phyloP scores from a whole-genome alignment of 176 grass and related monocot species.

The Hordeum vulgare region DNA sequence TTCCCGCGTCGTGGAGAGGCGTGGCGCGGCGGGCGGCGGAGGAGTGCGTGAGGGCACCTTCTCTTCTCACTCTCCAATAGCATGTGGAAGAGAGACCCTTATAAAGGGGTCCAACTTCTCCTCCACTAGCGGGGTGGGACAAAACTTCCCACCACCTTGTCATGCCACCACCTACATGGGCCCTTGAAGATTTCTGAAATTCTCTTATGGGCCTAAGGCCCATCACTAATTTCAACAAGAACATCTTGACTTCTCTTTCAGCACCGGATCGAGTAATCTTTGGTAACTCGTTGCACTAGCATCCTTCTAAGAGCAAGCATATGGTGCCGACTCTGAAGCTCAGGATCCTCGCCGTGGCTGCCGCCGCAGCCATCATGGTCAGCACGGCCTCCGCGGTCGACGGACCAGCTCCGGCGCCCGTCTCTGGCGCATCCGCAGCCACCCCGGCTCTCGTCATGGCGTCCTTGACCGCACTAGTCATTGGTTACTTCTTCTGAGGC shows the following conservation, averaged over 20 bases:
- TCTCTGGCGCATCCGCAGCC: slow-evolving; percentile 16
- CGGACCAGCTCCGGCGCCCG: slow-evolving; percentile 17
- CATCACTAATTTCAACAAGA: too few relatives aligned
- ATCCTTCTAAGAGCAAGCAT: neutral
- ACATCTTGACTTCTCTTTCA: neutral
- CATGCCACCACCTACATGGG: too few relatives aligned
- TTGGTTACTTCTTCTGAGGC: slow-evolving; percentile 34
- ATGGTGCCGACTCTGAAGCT: slow-evolving; percentile 37
- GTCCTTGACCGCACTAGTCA: slow-evolving; percentile 25
- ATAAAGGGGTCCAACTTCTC: too few relatives aligned
- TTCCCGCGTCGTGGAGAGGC: too few relatives aligned
- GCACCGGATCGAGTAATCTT: neutral
- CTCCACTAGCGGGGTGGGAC: too few relatives aligned
- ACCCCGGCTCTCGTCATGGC: slow-evolving; percentile 22
- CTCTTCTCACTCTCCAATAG: too few relatives aligned
- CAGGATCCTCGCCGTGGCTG: slow-evolving; percentile 17
- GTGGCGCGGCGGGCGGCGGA: too few relatives aligned
- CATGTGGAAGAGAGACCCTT: too few relatives aligned
- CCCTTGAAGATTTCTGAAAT: too few relatives aligned
- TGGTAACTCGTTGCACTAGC: neutral
- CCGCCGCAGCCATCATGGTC: neutral
- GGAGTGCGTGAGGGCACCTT: too few relatives aligned
- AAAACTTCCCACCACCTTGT: too few relatives aligned
- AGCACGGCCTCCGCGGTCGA: slow-evolving; percentile 11
- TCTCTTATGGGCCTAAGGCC: too few relatives aligned